These are phyloP conservation scores for Geotrichum australiense DNA, from an alignment of 1,139 yeast species.

Conservation along the genomic window DNA sequence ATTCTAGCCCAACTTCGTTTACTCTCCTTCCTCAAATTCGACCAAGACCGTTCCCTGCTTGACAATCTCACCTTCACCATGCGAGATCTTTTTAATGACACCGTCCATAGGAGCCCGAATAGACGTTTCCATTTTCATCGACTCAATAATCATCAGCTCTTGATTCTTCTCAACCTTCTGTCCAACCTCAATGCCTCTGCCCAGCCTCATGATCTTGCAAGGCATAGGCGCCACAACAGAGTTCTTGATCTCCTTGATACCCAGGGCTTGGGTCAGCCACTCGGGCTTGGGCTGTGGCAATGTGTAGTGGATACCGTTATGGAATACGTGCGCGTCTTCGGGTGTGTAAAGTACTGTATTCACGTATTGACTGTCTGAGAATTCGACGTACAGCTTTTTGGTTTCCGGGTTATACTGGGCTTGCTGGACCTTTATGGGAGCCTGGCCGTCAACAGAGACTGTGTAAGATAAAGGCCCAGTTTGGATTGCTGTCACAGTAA, in stretches of 20 bases:
- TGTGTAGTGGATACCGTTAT: constrained; percentile 29
- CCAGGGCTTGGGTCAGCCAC: constrained; percentile 31
- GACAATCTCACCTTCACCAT: constrained; percentile 30
- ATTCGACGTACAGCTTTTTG: constrained; percentile 24
- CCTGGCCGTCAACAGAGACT: constrained; percentile 14
- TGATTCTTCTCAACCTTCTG: constrained; percentile 21
- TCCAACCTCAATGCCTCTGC: constrained; percentile 17
- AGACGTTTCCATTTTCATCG: constrained; percentile 27
- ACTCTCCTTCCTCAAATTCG: constrained; percentile 29
- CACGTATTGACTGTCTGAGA: constrained; percentile 25
- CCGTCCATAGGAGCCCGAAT: constrained; percentile 24
- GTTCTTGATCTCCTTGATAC: constrained; percentile 27
- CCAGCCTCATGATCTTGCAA: constrained; percentile 31
- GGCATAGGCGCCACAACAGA: constrained; percentile 36
- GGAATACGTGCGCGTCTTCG: constrained; percentile 31
- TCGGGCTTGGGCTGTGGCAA: constrained; percentile 28
- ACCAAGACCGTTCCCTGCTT: constrained; percentile 33
- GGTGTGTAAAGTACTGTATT: constrained; percentile 27
- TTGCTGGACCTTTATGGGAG: constrained; percentile 8
- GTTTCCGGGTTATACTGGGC: constrained; percentile 13
- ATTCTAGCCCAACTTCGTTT: constrained; percentile 1
- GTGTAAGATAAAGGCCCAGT: constrained; percentile 17
- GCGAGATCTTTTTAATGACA: constrained; percentile 29
- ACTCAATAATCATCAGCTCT: constrained; percentile 22
- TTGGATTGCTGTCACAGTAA: constrained; percentile 13